Evolutionary conservation across 352 stramenopile species (phyloP).

Genomic region (Thalassiosira mediterranea): DNA sequence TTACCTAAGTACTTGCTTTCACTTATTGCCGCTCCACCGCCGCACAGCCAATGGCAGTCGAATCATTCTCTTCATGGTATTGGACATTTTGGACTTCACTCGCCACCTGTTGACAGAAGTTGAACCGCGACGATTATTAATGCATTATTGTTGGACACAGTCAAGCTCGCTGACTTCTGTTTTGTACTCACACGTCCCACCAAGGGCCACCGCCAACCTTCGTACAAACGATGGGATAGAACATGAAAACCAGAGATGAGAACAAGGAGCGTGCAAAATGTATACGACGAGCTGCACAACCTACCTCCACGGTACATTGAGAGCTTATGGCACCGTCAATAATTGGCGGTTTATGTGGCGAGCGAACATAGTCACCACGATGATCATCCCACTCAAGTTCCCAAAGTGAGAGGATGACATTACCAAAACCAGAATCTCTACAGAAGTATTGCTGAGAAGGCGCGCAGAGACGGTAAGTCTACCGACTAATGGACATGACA

Average conservation of each 20-base stretch:
- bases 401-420: constrained; percentile 72
- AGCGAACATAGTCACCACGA: constrained; percentile 61
- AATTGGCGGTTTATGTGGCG: constrained; percentile 42
- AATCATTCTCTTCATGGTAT: constrained; percentile 59
- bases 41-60: constrained; percentile 57
- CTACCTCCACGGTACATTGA: constrained; percentile 76
- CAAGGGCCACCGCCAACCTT: too few species aligned
- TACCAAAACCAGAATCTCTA: constrained; percentile 72
- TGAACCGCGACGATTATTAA: too few species aligned
- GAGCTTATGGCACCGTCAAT: constrained; percentile 64
- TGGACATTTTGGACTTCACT: constrained; percentile 64
- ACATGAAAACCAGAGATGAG: too few species aligned
- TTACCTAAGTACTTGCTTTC: too few species aligned
- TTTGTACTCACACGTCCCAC: constrained; percentile 52
- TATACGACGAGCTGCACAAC: too few species aligned
- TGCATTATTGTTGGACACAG: too few species aligned
- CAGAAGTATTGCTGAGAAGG: constrained; percentile 68
- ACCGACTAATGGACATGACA: neutral
- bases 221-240: too few species aligned
- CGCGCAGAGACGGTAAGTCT: neutral
- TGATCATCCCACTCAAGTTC: constrained; percentile 64
- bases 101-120: constrained; percentile 34
- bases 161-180: too few species aligned
- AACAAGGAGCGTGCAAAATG: too few species aligned
- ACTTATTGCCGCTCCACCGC: too few species aligned